Evolutionary conservation across 306 rosid genomes (phyloP), one percentile per base, ranked within the genome.

Genomic region (Elaeagnus macrophylla): DNA sequence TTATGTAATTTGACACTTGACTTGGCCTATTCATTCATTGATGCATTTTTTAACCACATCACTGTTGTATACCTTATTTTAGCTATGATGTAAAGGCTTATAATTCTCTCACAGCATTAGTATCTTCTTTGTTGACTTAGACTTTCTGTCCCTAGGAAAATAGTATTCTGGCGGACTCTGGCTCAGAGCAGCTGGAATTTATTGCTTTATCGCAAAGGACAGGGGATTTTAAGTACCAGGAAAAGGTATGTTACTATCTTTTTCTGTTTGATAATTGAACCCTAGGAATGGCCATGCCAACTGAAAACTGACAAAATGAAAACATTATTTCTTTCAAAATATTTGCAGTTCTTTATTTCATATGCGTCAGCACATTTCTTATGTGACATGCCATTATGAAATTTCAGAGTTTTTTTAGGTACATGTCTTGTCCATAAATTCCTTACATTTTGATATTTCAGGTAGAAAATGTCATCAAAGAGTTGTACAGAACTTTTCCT

Each of bases 391-490:
- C 17, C 48, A 44, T 44, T 44, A 40, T 7, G 8, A 6, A 44
- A 6, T 44, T n/a, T 44, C 3, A 51, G 50, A 20, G 7, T 7
- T 5, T 51, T 39, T 13, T 18, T 39, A 18, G 10, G 51, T 41
- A 19, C 17, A 13, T 53, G 8, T 62, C 6, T 37, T 15, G 5
- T 11, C 6, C 32, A 50, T 9, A 53, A 54, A 37, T 10, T 45
- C 56, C 49, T 65, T 73, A 53, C 62, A 36, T 54, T 58, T 17
- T 64, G 37, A 57, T 45, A 19, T 74, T 66, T 66, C 75, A 84
- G 88, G 94, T 67, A 57, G 94, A 84, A 65, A 66, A 76, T 51
- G 88, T 84, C 25, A 81, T 84, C 12, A 38, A 47, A 20, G 77
- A 68, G 52, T 10, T 14, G 12, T 6, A 78, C 73, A 78, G 73